phyloP scores from a whole-genome alignment of 371 early-diverging fungal species.

The Antonospora locustae region DNA sequence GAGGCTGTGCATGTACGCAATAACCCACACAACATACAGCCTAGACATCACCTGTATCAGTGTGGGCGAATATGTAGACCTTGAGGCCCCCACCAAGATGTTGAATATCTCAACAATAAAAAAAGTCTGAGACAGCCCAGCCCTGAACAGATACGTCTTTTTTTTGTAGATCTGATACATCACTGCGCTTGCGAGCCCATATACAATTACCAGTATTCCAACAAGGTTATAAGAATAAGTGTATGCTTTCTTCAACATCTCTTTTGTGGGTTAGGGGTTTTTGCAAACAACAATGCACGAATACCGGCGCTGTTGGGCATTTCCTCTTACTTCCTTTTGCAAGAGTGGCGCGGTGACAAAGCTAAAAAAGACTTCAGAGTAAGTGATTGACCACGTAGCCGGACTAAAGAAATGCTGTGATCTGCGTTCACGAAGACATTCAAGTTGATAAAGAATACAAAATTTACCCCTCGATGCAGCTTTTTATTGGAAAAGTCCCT shows the following conservation, averaged over 20 bases:
- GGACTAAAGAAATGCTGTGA: no score
- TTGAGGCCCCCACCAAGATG: constrained; percentile 23
- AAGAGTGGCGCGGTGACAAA: not conserved
- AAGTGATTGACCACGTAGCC: not conserved
- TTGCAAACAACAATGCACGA: no score
- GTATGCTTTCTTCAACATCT: constrained; percentile 10
- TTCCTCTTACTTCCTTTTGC: not conserved
- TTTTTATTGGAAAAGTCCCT: constrained; percentile 35
- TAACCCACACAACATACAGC: constrained; percentile 28
- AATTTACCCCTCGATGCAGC: constrained; percentile 11
- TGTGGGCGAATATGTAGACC: constrained; percentile 26
- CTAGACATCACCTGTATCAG: constrained; percentile 28
- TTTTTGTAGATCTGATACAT: constrained; percentile 14
- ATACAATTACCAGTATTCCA: constrained; percentile 13
- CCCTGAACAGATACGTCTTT: constrained; percentile 7
- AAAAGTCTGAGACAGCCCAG: constrained; percentile 27
- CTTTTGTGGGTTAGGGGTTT: no score
- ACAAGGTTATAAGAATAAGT: constrained; percentile 27
- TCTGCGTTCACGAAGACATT: no score
- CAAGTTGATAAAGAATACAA: no score
- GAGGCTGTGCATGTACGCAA: constrained; percentile 15
- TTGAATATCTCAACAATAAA: constrained; percentile 37
- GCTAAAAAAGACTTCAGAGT: not conserved
- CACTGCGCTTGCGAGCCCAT: constrained; percentile 5
- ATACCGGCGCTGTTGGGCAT: not conserved